A percentile compares a stretch with the other conserved stretches of the same genome.
Conservation (phyloP, 257 asterid genomes). For the Parsonsia alboflavescens region DNA sequence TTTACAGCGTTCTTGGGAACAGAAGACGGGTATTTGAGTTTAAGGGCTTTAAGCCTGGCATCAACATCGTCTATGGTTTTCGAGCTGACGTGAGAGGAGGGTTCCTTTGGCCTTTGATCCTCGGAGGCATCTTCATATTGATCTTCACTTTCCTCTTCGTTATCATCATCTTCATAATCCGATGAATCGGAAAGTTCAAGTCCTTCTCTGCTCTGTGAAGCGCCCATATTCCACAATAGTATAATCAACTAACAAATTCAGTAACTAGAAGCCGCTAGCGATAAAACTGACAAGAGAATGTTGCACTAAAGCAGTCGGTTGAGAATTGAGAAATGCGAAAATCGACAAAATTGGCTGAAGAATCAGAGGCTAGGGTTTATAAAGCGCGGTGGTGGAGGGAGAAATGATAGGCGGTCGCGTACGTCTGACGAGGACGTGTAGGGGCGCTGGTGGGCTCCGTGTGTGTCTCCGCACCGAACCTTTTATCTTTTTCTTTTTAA, state of each 20-base stretch:
- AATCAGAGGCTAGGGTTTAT: neutral
- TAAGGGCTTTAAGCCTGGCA: constrained; percentile 55
- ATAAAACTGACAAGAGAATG: neutral
- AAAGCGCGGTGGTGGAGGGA: neutral
- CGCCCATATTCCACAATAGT: constrained; percentile 52
- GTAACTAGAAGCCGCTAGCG: neutral
- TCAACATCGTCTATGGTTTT: constrained; percentile 66
- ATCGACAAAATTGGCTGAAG: neutral
- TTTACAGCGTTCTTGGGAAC: constrained; percentile 52
- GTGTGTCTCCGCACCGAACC: neutral
- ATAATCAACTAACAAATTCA: neutral
- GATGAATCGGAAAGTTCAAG: constrained; percentile 83
- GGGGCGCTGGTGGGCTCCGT: neutral
- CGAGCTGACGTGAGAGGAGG: constrained; percentile 26
- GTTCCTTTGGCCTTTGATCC: constrained; percentile 25
- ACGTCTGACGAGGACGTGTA: neutral
- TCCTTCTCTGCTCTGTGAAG: constrained; percentile 93
- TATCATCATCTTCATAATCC: constrained; percentile 54
- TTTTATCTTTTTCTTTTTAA: neutral
- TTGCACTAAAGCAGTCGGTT: neutral
- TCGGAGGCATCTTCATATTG: constrained; percentile 43
- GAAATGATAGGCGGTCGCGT: neutral
- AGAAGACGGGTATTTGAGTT: constrained; percentile 61
- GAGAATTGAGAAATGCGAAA: neutral
- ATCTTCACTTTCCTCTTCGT: constrained; percentile 47